phyloP scores from a whole-genome alignment of 2,329 filamentous ascomycete genomes.

The Colletotrichum aenigma region DNA sequence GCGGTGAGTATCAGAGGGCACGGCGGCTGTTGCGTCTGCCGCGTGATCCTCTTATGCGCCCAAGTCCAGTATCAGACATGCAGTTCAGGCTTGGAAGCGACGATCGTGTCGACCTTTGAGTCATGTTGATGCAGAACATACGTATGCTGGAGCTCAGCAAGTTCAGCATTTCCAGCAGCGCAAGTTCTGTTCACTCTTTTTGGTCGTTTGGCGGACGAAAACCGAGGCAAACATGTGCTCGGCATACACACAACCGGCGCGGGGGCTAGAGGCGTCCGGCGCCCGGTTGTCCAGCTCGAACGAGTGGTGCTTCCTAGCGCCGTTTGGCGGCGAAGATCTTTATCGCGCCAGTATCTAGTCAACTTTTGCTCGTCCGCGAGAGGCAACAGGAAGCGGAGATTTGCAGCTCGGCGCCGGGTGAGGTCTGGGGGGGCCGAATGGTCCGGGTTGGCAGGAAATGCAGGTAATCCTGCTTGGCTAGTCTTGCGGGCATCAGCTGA shows the following conservation, averaged over 20 bases:
- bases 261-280: neutral
- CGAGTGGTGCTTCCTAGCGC: neutral
- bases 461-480: neutral
- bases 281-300: neutral
- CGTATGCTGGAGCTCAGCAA: neutral
- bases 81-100: neutral
- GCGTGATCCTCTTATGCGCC: neutral
- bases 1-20: constrained; percentile 1
- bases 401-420: neutral
- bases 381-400: neutral
- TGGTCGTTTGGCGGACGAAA: neutral
- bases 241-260: neutral
- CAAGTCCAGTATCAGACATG: neutral
- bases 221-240: neutral
- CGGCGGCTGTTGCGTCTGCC: neutral
- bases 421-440: neutral
- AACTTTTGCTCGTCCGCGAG: too few relatives aligned
- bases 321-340: neutral
- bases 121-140: constrained; percentile 2
- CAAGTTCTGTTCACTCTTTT: neutral
- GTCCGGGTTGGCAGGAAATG: neutral
- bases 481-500: neutral
- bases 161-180: neutral
- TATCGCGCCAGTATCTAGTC: neutral
- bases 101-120: neutral